A percentile compares a stretch with the other conserved stretches of the same genome.
phyloP scores from a whole-genome alignment of 1,284 basidiomycete genomes.

The Exobasidium cylindrosporum region DNA sequence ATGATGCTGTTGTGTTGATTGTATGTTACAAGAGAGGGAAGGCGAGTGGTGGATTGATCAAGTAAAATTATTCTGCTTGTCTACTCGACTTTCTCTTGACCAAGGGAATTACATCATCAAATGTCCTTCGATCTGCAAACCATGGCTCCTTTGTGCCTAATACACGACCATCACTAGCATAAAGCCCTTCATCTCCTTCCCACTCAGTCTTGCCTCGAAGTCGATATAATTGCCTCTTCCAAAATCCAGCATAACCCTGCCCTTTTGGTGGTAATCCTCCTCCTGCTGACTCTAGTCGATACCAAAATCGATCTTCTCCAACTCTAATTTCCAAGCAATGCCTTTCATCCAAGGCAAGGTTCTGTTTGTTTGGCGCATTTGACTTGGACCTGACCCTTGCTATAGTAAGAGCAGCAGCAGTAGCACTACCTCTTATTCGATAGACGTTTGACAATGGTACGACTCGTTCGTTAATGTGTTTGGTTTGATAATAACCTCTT shows the following conservation, averaged over 20 bases:
- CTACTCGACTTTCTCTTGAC: neutral
- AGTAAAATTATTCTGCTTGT: neutral
- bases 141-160: constrained; percentile 7
- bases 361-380: neutral
- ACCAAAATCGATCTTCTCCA: constrained; percentile 5
- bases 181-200: neutral
- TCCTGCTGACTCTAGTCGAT: neutral
- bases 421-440: constrained; percentile 8
- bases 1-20: too few relatives aligned
- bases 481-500: constrained; percentile 1
- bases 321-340: constrained; percentile 2
- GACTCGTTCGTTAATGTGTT: constrained; percentile 1
- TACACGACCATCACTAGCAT: neutral
- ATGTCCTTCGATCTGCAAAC: constrained; percentile 8
- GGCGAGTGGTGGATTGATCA: too few relatives aligned
- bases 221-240: neutral
- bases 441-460: constrained; percentile 3
- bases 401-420: neutral
- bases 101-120: constrained; percentile 10
- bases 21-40: too few relatives aligned
- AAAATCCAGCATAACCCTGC: neutral
- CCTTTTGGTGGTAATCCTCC: neutral
- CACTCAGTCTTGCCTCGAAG: neutral
- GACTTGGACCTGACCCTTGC: neutral
- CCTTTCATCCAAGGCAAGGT: neutral